phyloP scores from a whole-genome alignment of 2,329 filamentous ascomycete genomes.

The Tolypocladium capitatum region DNA sequence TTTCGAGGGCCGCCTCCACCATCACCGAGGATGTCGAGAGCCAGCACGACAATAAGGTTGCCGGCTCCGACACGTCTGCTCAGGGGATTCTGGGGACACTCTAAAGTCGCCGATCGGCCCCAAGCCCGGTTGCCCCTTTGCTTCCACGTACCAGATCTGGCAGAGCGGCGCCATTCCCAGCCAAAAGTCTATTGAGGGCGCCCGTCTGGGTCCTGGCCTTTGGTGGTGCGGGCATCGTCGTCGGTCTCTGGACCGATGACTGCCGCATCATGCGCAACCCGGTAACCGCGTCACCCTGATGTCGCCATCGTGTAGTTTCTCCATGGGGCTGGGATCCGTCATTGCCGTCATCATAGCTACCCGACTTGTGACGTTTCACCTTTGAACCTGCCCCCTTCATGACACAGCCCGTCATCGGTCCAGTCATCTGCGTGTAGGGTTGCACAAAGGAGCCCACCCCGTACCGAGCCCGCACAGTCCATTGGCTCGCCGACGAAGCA shows the following conservation, averaged over 20 bases:
- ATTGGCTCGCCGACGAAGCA: background rate
- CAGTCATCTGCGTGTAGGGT: background rate
- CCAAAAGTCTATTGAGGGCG: slow-evolving; percentile 33
- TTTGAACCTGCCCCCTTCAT: background rate
- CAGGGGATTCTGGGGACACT: slow-evolving; percentile 14
- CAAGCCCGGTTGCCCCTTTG: slow-evolving; percentile 35
- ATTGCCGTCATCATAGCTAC: slow-evolving; percentile 52
- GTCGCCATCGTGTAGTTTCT: slow-evolving; percentile 45
- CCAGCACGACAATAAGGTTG: slow-evolving; percentile 13
- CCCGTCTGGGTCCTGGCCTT: slow-evolving; percentile 48
- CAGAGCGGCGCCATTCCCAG: slow-evolving; percentile 27
- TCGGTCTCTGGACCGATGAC: slow-evolving; percentile 47
- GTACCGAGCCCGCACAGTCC: background rate
- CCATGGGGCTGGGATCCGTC: slow-evolving; percentile 47
- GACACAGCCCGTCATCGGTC: background rate
- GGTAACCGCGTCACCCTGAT: slow-evolving; percentile 51
- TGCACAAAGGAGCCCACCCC: background rate
- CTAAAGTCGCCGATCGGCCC: slow-evolving; percentile 23
- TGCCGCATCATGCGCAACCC: slow-evolving; percentile 53
- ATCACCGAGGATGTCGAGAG: slow-evolving; percentile 11
- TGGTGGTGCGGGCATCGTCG: slow-evolving; percentile 35
- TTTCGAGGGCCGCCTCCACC: slow-evolving; percentile 36
- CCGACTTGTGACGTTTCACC: slow-evolving; percentile 31
- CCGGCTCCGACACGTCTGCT: slow-evolving; percentile 2
- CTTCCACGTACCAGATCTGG: slow-evolving; percentile 51